Evolutionary conservation across 2,329 filamentous ascomycete species (phyloP).

Genomic region (Phyllosticta citrichinensis): DNA sequence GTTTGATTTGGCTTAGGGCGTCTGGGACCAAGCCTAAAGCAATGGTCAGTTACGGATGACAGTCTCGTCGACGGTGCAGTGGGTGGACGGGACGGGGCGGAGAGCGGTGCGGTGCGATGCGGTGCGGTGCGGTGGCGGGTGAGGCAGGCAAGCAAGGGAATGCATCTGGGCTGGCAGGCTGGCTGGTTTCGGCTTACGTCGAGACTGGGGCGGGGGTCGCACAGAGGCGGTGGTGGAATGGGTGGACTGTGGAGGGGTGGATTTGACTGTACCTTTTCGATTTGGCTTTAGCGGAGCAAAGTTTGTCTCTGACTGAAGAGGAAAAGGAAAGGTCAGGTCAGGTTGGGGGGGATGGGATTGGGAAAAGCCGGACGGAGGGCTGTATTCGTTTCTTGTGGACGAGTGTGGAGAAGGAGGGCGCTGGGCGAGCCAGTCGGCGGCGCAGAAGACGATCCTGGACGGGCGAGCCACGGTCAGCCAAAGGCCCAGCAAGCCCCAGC

Average conservation of each 20-base stretch:
- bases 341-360: no score
- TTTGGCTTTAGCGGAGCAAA: no score
- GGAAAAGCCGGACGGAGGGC: constrained; percentile 29
- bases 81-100: constrained; percentile 14
- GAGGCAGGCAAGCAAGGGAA: constrained; percentile 29
- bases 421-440: constrained; percentile 8
- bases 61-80: constrained; percentile 1
- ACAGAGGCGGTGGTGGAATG: not conserved
- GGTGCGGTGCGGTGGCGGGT: constrained; percentile 16
- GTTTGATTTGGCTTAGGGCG: not conserved
- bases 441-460: constrained; percentile 10
- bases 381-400: constrained; percentile 20
- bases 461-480: constrained; percentile 11
- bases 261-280: not conserved
- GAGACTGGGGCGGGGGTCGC: constrained; percentile 3
- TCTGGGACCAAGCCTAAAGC: constrained; percentile 9
- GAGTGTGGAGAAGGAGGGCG: constrained; percentile 6
- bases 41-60: constrained; percentile 12
- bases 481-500: constrained; percentile 8
- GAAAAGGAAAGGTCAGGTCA: constrained; percentile 27
- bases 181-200: not conserved
- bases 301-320: constrained; percentile 24
- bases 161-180: constrained; percentile 4
- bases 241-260: not conserved
- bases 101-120: not conserved